A percentile compares a stretch with the other conserved stretches of the same genome.
Conservation (phyloP, 805 yeast genomes). For the Millerozyma miso region DNA sequence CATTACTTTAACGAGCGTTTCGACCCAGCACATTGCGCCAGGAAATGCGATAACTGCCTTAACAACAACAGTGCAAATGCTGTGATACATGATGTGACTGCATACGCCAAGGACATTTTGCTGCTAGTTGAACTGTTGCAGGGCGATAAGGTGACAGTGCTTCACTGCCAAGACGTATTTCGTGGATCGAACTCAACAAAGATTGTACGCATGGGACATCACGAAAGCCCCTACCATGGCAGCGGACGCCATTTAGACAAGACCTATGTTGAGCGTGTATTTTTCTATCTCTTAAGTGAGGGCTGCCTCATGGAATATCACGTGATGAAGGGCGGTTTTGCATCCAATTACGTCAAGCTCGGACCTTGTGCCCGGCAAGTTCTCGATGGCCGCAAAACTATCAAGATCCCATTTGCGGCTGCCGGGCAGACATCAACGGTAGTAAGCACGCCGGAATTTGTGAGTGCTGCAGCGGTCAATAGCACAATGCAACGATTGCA, state of each 20-base stretch:
- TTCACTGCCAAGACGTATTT: constrained; percentile 79
- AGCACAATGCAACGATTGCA: not conserved
- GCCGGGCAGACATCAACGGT: not conserved
- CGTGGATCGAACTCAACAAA: constrained; percentile 67
- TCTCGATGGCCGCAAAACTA: constrained; percentile 37
- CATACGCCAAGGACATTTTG: constrained; percentile 54
- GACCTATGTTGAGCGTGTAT: constrained; percentile 73
- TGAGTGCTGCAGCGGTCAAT: constrained; percentile 1
- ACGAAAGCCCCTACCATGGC: constrained; percentile 61
- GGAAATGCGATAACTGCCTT: constrained; percentile 82
- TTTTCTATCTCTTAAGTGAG: constrained; percentile 69
- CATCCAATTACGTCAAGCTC: constrained; percentile 64
- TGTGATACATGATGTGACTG: constrained; percentile 65
- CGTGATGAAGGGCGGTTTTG: constrained; percentile 71
- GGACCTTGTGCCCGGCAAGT: constrained; percentile 57
- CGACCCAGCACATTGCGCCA: constrained; percentile 57
- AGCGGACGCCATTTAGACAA: constrained; percentile 60
- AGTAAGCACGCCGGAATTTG: constrained; percentile 1
- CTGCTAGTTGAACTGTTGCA: constrained; percentile 55
- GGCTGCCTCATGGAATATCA: constrained; percentile 68
- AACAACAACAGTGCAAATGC: constrained; percentile 33
- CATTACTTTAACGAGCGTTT: constrained; percentile 88
- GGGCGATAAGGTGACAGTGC: constrained; percentile 61
- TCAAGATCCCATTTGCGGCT: constrained; percentile 46
- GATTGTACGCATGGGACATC: constrained; percentile 60